phyloP scores from a whole-genome alignment of 176 grass and related monocot species.

The Triticum urartu region DNA sequence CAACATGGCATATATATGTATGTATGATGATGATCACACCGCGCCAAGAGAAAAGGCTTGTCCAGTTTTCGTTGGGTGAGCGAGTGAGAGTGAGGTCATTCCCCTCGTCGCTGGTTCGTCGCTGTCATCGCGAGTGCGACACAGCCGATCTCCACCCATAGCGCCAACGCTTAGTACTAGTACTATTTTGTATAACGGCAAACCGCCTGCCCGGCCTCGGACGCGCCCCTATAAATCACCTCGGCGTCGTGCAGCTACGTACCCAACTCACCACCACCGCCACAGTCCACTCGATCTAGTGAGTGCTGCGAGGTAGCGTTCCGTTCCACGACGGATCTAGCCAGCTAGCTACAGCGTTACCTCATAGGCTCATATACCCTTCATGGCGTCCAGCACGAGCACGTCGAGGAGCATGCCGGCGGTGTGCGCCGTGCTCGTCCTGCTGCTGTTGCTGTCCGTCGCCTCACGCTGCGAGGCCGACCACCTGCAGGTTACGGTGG shows the following conservation, averaged over 20 bases:
- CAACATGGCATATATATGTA: no score
- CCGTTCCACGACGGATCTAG: neutral
- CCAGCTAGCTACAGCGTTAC: neutral
- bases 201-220: neutral
- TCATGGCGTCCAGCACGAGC: conserved; percentile 14
- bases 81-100: neutral
- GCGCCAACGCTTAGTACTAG: neutral
- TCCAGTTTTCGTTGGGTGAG: neutral
- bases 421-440: neutral
- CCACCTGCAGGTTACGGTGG: neutral
- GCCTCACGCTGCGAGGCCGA: neutral
- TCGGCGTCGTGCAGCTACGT: neutral
- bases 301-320: no score
- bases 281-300: neutral
- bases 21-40: neutral
- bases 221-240: neutral
- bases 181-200: neutral
- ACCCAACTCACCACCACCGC: neutral
- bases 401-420: neutral
- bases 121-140: conserved; percentile 32
- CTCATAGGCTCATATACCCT: neutral
- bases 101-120: neutral
- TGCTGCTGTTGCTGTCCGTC: conserved; percentile 1
- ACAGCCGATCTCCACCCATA: neutral
- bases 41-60: neutral